Evolutionary conservation across 345 rosid species (phyloP).

Genomic region (Ceriops tagal): DNA sequence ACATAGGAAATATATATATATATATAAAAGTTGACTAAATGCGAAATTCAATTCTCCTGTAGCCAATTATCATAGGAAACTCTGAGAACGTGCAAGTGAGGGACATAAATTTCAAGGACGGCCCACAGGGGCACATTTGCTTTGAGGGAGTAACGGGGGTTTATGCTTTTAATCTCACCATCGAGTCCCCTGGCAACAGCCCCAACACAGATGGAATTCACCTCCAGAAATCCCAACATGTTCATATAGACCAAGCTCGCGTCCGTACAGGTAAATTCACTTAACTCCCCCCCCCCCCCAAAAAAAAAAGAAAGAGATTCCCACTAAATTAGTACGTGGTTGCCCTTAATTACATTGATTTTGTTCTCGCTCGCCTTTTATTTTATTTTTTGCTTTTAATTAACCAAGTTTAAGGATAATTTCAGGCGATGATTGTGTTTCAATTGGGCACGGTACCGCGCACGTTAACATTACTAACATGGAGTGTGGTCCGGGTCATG

Average conservation of each 20-base stretch:
- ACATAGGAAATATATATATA: too few relatives aligned
- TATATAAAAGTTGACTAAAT: too few relatives aligned
- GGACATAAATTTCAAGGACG: constrained; percentile 31
- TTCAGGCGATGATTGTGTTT: constrained; percentile 53
- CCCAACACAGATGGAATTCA: constrained; percentile 67
- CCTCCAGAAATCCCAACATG: constrained; percentile 30
- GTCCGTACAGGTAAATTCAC: too few relatives aligned
- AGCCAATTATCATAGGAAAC: constrained; percentile 37
- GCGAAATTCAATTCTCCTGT: neutral
- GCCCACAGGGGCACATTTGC: constrained; percentile 48
- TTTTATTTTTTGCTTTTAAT: too few relatives aligned
- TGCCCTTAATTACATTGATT: too few relatives aligned
- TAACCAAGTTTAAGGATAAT: neutral
- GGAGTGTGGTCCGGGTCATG: constrained; percentile 57
- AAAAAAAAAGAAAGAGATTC: too few relatives aligned
- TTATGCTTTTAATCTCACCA: constrained; percentile 24
- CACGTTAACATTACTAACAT: constrained; percentile 27
- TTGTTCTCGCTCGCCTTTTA: too few relatives aligned
- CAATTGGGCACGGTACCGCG: constrained; percentile 43
- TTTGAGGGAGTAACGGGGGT: constrained; percentile 27
- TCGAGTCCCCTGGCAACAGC: constrained; percentile 37
- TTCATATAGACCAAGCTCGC: constrained; percentile 7
- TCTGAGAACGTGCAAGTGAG: constrained; percentile 33
- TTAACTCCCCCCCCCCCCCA: too few relatives aligned
- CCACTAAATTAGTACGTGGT: too few relatives aligned